Evolutionary conservation across 2,329 filamentous ascomycete genomes (phyloP), one percentile per base, ranked within the genome.

Genomic region (Neonectria magnoliae): DNA sequence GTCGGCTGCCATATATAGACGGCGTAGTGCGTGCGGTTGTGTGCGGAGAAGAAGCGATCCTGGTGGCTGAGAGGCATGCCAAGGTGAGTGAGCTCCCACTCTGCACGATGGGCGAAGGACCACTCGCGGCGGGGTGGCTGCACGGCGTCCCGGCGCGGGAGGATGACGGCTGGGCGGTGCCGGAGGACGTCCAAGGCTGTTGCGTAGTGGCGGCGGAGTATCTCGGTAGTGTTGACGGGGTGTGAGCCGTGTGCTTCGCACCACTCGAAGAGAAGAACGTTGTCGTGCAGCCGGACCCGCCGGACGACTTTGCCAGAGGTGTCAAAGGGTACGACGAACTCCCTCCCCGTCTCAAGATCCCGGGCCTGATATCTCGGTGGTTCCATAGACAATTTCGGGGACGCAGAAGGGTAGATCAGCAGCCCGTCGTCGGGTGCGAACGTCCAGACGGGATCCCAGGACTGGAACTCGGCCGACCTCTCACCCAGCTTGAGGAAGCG

Each of bases 1-100:
- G 85, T 85, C 2, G 85, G 83, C 69, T 89, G 86, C 87, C 87
- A 90, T 29, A 86, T 80, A 75, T 90, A 90, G 14, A 89, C 79
- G 42, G 82, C 86, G 75, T 90, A 90, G 73, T 90, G 87, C 0
- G 81, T 86, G 14, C 80, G 72, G 52, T 81, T 89, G 73, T 91
- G 88, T 1, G 85, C 78, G 10, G 87, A 90, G 76, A 87, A 88
- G 80, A 90, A 89, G n/a, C 87, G 84, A 72, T 89, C 86, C 42
- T 81, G 78, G n/a, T 81, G 78, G 69, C 83, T 85, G 7, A 88
- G 72, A 1, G 86, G 82, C 53, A 58, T 31, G 31, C 60, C 60
- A 25, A 54, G 54, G 31, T 48, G 45, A 22, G 57, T 54, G 14
- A 62, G 85, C 71, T 86, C 86, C 85, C 85, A 90, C 73, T 90